A percentile compares a stretch with the other conserved stretches of the same genome.
Evolutionary conservation across 1,284 basidiomycete species (phyloP).

Genomic region (Macrocystidia cucumis): DNA sequence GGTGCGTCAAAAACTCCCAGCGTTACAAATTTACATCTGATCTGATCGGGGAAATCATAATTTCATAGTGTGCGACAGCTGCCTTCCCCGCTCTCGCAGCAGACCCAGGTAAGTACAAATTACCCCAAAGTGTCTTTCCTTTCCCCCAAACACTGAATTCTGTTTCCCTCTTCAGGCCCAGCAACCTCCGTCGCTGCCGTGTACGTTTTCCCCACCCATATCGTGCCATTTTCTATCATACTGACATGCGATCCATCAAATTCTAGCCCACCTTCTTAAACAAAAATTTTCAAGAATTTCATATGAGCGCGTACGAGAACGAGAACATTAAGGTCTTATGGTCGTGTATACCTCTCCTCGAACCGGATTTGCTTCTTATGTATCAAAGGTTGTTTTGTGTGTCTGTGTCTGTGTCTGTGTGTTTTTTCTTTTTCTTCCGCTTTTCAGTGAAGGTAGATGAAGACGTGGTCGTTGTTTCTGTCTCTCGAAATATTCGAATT

Average conservation of each 20-base stretch:
- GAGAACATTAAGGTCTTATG: too few relatives aligned
- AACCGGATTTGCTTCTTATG: too few relatives aligned
- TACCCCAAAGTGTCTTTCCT: neutral
- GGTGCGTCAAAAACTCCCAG: neutral
- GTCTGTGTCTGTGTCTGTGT: too few relatives aligned
- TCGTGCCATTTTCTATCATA: neutral
- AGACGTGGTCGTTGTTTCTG: too few relatives aligned
- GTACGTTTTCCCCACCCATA: too few relatives aligned
- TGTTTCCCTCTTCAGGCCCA: neutral
- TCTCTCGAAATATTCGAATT: too few relatives aligned
- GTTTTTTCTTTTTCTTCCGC: too few relatives aligned
- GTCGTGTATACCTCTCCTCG: too few relatives aligned
- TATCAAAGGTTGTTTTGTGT: too few relatives aligned
- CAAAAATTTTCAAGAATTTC: too few relatives aligned
- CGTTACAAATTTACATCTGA: neutral
- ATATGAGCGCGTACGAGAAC: too few relatives aligned
- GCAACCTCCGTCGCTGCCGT: neutral
- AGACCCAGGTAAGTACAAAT: neutral
- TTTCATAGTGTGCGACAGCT: neutral
- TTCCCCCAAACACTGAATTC: neutral
- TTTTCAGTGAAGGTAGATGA: too few relatives aligned
- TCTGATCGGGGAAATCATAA: neutral
- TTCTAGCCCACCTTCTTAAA: neutral
- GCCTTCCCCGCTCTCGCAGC: conserved; percentile 1
- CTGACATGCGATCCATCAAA: neutral